Base-by-base conservation (phyloP, 768 basidiomycete species). In the Kwoniella sp. region DNA sequence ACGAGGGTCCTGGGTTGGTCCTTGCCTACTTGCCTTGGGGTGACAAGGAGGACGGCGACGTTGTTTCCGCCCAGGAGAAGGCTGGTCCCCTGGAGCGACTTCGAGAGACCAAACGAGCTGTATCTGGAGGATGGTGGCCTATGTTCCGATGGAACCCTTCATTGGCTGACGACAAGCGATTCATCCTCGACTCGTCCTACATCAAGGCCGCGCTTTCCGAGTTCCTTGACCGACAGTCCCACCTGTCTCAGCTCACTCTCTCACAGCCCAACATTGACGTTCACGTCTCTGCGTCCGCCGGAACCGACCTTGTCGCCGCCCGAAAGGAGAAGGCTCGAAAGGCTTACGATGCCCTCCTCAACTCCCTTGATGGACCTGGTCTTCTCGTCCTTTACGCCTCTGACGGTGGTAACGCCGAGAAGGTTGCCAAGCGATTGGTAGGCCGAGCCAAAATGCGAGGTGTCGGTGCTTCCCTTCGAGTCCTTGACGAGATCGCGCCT, bases 71-170 rank as follows among this genome's bases (percentile, higher is more conserved):
- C 9, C 66, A 69, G n/a, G 73, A 74, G 56, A 70, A 67, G 28
- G 83, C 88, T 0, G 84, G 89, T 0, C 92, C 94, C 1, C 86
- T 99, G 37, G 88, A 94, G 34, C 83, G 98, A n/a, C 84, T 99
- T 63, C 94, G 96, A 83, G 93, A 95, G 83, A 99, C 94, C 26
- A 99, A 98, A 79, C 86, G 93, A 55, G 95, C 95, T 4, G 91
- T 98, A 45, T 94, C 97, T 73, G 86, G 90, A 11, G 95, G 95
- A 2, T 95, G 94, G 82, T 98, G 96, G 96, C 95, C 95, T 0
- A 84, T 98, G 58, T 99, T 98, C 84, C 87, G 96, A 61, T 99
- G 95, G 94, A 89, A 99, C 81, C 96, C 96, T 0, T 85, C 86
- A 73, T 90, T 90, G 79, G 91, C 93, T 73, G 77, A 79, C 51